Percentiles rank a stretch among this genome's conserved stretches.
These are phyloP conservation scores for Leucogyrophana mollusca DNA, from an alignment of 768 basidiomycete genomes.

Conservation along the genomic window DNA sequence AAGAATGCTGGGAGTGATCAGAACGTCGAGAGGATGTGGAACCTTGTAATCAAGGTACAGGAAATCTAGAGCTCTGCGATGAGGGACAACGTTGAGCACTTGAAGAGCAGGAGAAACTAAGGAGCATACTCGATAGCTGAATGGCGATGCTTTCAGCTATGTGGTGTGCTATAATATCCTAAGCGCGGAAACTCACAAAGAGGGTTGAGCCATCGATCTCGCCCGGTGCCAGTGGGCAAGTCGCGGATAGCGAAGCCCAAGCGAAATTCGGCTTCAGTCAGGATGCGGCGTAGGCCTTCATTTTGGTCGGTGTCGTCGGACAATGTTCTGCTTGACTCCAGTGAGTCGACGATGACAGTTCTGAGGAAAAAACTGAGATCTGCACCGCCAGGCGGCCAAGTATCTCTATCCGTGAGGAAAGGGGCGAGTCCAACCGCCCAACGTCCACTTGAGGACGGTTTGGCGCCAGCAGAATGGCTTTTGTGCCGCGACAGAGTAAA, in stretches of 20 bases:
- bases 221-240: constrained; percentile 58
- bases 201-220: constrained; percentile 81
- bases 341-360: constrained; percentile 82
- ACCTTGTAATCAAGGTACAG: constrained; percentile 88
- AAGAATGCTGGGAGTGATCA: constrained; percentile 72
- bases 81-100: constrained; percentile 4
- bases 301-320: constrained; percentile 24
- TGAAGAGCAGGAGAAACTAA: not conserved
- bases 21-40: constrained; percentile 69
- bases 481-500: constrained; percentile 22
- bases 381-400: constrained; percentile 86
- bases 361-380: constrained; percentile 82
- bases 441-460: constrained; percentile 21
- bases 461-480: constrained; percentile 13
- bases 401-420: constrained; percentile 66
- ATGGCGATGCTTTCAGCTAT: not conserved
- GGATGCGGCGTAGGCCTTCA: constrained; percentile 33
- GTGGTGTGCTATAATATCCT: not conserved
- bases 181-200: constrained; percentile 53
- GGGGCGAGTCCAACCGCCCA: constrained; percentile 77
- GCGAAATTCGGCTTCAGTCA: constrained; percentile 69
- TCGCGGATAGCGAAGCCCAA: constrained; percentile 85
- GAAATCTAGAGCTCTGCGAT: constrained; percentile 77
- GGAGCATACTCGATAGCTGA: constrained; percentile 34
- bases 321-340: constrained; percentile 36